These are phyloP conservation scores for Gamarada debralockiae DNA, from an alignment of 495 filamentous ascomycete species.

Conservation along the genomic window DNA sequence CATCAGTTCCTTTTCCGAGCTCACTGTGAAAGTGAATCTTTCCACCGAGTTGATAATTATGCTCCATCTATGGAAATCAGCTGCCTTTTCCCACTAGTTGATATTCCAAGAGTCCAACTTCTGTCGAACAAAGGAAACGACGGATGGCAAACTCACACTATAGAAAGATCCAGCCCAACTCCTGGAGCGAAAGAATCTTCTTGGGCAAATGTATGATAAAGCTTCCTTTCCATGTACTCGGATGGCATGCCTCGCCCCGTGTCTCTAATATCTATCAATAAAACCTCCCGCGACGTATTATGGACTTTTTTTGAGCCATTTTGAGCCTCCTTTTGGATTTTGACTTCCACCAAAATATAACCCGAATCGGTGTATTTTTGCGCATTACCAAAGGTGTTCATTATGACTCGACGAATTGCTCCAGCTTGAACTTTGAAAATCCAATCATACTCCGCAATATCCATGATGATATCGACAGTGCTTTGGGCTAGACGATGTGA, in stretches of 20 bases:
- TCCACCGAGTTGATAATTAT: slow-evolving; percentile 57
- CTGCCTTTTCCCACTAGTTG: not conserved
- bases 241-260: slow-evolving; percentile 54
- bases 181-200: slow-evolving; percentile 63
- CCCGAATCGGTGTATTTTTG: slow-evolving; percentile 73
- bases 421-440: slow-evolving; percentile 61
- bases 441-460: slow-evolving; percentile 59
- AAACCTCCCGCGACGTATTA: slow-evolving; percentile 9
- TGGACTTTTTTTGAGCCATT: not conserved
- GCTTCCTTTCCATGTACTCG: slow-evolving; percentile 58
- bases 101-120: too few species aligned
- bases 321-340: slow-evolving; percentile 1
- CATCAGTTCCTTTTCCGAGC: slow-evolving; percentile 20
- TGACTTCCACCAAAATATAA: slow-evolving; percentile 50
- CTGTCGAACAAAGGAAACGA: not conserved
- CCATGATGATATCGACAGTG: slow-evolving; percentile 45
- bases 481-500: not conserved
- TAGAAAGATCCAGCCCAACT: slow-evolving; percentile 64
- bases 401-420: slow-evolving; percentile 67
- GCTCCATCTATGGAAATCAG: slow-evolving; percentile 29
- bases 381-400: slow-evolving; percentile 81
- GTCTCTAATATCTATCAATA: slow-evolving; percentile 17
- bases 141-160: slow-evolving; percentile 41
- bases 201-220: slow-evolving; percentile 70
- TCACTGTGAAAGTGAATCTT: slow-evolving; percentile 46